Evolutionary conservation across 169 alveolate genomes (phyloP).

Genomic region (Plasmodium coatneyi): DNA sequence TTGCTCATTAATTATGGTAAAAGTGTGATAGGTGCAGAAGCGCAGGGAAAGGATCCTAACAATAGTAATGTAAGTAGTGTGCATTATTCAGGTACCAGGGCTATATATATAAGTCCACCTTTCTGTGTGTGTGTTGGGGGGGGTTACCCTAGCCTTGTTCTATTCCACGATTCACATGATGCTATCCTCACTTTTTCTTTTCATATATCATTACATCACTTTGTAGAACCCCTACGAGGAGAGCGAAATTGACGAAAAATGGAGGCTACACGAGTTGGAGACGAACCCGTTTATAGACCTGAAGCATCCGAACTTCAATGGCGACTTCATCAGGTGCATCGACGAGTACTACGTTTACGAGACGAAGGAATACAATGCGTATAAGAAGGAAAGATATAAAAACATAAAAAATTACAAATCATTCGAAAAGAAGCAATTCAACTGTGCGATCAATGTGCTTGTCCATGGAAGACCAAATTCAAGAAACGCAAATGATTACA

Average conservation of each 20-base stretch:
- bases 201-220: neutral
- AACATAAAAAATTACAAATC: slow-evolving; percentile 18
- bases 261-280: slow-evolving; percentile 50
- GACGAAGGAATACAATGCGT: slow-evolving; percentile 52
- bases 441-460: slow-evolving; percentile 28
- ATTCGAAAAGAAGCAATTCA: slow-evolving; percentile 26
- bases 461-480: slow-evolving; percentile 72
- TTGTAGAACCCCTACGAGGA: neutral
- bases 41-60: neutral
- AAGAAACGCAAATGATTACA: slow-evolving; percentile 17
- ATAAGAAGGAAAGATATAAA: slow-evolving; percentile 63
- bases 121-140: neutral
- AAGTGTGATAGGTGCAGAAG: slow-evolving; percentile 22
- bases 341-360: slow-evolving; percentile 71
- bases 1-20: slow-evolving; percentile 31
- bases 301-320: slow-evolving; percentile 61
- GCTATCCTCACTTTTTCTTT: neutral
- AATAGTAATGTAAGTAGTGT: slow-evolving; percentile 38
- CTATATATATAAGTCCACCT: neutral
- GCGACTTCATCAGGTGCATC: slow-evolving; percentile 51
- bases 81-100: neutral
- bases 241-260: slow-evolving; percentile 37
- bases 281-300: slow-evolving; percentile 71
- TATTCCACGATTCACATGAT: neutral
- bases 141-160: neutral